Conservation (phyloP, 106 monocot genomes). For the Platanthera guangdongensis region DNA sequence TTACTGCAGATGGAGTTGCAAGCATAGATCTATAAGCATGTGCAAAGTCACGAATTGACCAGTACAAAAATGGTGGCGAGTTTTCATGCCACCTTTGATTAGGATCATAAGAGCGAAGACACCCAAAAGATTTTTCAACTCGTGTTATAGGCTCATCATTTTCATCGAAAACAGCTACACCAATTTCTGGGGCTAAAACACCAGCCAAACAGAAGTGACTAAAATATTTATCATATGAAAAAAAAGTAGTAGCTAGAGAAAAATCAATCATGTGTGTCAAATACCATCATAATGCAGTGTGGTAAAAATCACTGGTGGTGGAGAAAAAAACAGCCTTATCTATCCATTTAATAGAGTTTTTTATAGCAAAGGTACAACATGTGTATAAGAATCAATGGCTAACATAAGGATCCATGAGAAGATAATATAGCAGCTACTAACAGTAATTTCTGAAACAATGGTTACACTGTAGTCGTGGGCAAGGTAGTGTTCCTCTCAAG, state of each 20-base stretch:
- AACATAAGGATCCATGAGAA: too few species aligned
- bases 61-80: conserved; percentile 56
- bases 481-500: too few species aligned
- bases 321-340: neutral
- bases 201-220: neutral
- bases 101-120: conserved; percentile 56
- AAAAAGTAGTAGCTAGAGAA: neutral
- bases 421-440: too few species aligned
- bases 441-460: too few species aligned
- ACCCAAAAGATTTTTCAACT: conserved; percentile 30
- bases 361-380: too few species aligned
- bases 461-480: too few species aligned
- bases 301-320: neutral
- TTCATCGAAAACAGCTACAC: conserved; percentile 50
- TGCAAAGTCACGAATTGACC: conserved; percentile 97
- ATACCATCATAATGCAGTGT: neutral
- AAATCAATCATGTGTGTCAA: neutral
- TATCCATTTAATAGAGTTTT: too few species aligned
- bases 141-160: conserved; percentile 38
- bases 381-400: too few species aligned
- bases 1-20: conserved; percentile 77
- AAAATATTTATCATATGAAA: neutral
- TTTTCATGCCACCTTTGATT: conserved; percentile 19
- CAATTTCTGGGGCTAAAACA: conserved; percentile 53
- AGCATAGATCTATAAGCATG: conserved; percentile 75